These are phyloP conservation scores for Puccinia novopanici DNA, from an alignment of 1,284 basidiomycete species.

Conservation along the genomic window DNA sequence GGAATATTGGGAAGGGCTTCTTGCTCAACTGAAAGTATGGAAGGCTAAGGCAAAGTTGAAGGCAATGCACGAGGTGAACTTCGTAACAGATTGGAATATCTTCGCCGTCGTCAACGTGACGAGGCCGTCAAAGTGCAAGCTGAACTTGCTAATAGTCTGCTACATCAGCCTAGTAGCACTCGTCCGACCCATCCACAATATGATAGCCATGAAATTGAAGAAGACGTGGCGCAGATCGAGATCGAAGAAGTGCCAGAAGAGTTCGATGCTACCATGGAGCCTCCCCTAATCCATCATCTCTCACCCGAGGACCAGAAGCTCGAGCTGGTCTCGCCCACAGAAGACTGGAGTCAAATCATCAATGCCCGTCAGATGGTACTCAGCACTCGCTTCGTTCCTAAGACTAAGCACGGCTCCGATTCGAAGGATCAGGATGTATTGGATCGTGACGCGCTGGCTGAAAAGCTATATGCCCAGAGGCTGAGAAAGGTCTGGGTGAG, in stretches of 20 bases:
- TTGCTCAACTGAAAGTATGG: constrained; percentile 93
- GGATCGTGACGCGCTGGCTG: constrained; percentile 76
- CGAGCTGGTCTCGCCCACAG: constrained; percentile 29
- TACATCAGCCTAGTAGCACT: constrained; percentile 59
- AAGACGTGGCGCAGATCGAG: constrained; percentile 16
- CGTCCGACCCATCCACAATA: constrained; percentile 60
- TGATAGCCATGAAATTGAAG: constrained; percentile 61
- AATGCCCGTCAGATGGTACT: constrained; percentile 63
- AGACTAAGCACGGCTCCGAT: constrained; percentile 60
- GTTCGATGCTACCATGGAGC: constrained; percentile 47
- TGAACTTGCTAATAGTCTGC: constrained; percentile 80
- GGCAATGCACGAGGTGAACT: constrained; percentile 88
- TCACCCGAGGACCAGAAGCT: constrained; percentile 49
- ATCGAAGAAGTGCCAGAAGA: constrained; percentile 48
- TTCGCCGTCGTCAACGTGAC: constrained; percentile 90
- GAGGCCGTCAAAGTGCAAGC: constrained; percentile 89
- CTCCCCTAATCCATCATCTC: constrained; percentile 36
- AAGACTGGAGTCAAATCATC: constrained; percentile 50
- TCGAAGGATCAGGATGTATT: constrained; percentile 58
- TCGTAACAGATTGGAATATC: constrained; percentile 88
- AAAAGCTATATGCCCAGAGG: constrained; percentile 76
- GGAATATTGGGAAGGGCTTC: constrained; percentile 93
- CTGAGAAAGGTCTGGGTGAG: constrained; percentile 84
- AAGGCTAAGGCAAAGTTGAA: constrained; percentile 96
- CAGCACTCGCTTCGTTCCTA: constrained; percentile 79